Evolutionary conservation across 305 asterid species (phyloP).

Genomic region (Fraxinus dipetala): DNA sequence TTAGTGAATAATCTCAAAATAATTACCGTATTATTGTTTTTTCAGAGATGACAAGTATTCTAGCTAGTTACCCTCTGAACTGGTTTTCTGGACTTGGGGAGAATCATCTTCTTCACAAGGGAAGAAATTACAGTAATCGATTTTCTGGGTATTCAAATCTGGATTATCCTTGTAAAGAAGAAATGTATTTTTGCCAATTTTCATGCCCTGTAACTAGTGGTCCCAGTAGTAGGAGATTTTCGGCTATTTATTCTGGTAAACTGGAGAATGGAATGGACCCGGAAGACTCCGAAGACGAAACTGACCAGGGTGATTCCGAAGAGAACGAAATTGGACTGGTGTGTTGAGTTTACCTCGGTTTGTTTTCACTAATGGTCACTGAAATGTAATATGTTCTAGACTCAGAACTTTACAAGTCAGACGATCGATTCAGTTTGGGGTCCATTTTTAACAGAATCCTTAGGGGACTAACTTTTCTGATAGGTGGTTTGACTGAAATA

Average conservation of each 20-base stretch:
- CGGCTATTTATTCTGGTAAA: slow-evolving; percentile 48
- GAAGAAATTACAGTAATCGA: slow-evolving; percentile 33
- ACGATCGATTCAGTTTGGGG: not conserved
- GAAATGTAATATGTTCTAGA: not conserved
- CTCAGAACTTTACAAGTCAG: not conserved
- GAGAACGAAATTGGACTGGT: slow-evolving; percentile 43
- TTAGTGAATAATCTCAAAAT: not conserved
- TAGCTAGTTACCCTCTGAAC: slow-evolving; percentile 50
- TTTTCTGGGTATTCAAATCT: slow-evolving; percentile 36
- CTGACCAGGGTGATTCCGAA: slow-evolving; percentile 26
- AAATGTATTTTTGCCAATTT: slow-evolving; percentile 15
- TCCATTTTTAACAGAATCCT: not conserved
- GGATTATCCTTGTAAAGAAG: slow-evolving; percentile 31
- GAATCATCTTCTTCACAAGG: slow-evolving; percentile 28
- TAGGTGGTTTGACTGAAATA: not conserved
- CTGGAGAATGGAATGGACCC: slow-evolving; percentile 49
- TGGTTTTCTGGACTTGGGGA: slow-evolving; percentile 40
- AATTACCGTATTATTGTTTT: not conserved
- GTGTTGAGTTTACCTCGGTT: slow-evolving; percentile 28
- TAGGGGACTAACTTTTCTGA: not conserved
- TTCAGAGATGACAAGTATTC: slow-evolving; percentile 52
- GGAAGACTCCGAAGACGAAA: slow-evolving; percentile 47
- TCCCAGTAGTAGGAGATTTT: slow-evolving; percentile 21
- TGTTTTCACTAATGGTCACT: not conserved
- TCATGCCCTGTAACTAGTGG: slow-evolving; percentile 24